Evolutionary conservation across 2,329 filamentous ascomycete genomes (phyloP).

Genomic region (Aureobasidium melanogenum): DNA sequence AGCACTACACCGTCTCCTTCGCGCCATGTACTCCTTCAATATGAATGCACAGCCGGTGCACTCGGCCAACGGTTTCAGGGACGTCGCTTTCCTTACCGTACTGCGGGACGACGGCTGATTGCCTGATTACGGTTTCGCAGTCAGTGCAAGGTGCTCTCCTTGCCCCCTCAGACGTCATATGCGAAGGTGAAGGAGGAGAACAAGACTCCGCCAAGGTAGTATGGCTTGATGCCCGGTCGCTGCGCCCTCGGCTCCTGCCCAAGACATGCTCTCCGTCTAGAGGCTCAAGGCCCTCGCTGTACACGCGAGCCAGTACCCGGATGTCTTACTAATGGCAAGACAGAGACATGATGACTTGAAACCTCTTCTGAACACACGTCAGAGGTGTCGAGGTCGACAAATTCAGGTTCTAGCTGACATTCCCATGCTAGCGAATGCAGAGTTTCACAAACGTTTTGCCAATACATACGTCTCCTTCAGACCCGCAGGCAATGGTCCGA

Average conservation of each 20-base stretch:
- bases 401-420: conserved; percentile 10
- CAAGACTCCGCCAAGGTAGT: not conserved
- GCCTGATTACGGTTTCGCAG: conserved; percentile 9
- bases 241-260: not conserved
- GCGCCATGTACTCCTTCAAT: conserved; percentile 9
- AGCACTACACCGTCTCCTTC: not conserved
- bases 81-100: conserved; percentile 4
- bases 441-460: conserved; percentile 13
- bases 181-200: not conserved
- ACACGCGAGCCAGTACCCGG: not conserved
- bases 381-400: not conserved
- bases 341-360: not conserved
- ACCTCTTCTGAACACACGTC: not conserved
- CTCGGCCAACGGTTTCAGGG: conserved; percentile 8
- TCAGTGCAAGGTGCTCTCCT: conserved; percentile 6
- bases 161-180: conserved; percentile 5
- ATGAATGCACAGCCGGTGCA: conserved; percentile 3
- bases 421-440: conserved; percentile 7
- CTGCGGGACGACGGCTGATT: conserved; percentile 6
- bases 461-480: conserved; percentile 6
- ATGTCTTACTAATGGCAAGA: not conserved
- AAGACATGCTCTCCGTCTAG: not conserved
- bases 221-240: not conserved
- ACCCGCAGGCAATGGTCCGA: not conserved
- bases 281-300: not conserved